Evolutionary conservation across 2,329 filamentous ascomycete genomes (phyloP), one percentile per base, ranked within the genome.

Genomic region (Aspergillus ustus): DNA sequence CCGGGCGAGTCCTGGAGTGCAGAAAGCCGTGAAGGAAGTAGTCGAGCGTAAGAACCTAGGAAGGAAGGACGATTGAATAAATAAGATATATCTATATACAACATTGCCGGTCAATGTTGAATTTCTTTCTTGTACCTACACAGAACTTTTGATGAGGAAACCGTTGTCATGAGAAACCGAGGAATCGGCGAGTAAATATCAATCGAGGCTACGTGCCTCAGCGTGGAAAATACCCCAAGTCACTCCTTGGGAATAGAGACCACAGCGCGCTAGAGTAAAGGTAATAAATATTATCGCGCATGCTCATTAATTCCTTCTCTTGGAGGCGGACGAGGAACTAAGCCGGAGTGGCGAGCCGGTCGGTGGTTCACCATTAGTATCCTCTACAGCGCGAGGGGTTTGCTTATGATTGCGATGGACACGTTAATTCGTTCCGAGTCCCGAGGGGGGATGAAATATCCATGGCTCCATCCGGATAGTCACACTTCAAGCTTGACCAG

Each of bases 1-100:
- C 62, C 85, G 87, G 67, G 87, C 85, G 52, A 91, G 94, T 76
- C 89, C 89, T 0, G 91, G 94, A 78, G 94, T 98, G 8, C 85
- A 89, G 68, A 89, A 92, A 75, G 93, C 93, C 0, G 83, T 97
- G 68, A 88, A 87, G 25, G 85, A 83, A 61, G 87, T 88, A 29
- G 78, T 93, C 60, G 84, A 86, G 73, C 87, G 83, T 72, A 80
- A 87, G 68, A 83, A 89, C 66, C 65, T 61, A 44, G 69, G 68
- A 25, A 69, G 63, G 53, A 69, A 70, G 51, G 64, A 34, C 4
- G 64, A 71, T 52, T 71, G 61, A 62, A 43, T 48, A 48, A n/a
- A n/a, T n/a, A n/a, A n/a, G n/a, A 29, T 37, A 29, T 45, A 15
- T 29, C 28, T 53, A 50, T 58, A 52, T 44, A 34, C 17, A 52